Evolutionary conservation across 495 filamentous ascomycete genomes (phyloP), one percentile per base, ranked within the genome.

Genomic region (Apodospora peruviana): DNA sequence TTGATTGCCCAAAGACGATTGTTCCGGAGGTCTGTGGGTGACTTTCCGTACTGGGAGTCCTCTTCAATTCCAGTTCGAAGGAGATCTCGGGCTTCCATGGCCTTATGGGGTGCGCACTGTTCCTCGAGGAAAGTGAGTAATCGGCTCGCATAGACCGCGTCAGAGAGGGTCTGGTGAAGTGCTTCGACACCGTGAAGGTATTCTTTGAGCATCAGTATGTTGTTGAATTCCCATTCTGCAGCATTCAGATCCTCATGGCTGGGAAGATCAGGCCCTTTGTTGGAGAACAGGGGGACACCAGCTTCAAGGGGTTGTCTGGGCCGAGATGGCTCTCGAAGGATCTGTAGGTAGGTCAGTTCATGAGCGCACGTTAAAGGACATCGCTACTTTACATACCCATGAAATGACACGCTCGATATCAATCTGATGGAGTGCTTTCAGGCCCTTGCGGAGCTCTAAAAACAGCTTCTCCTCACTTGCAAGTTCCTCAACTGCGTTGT

Each of bases 1-100:
- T 91, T 93, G 32, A 98, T 81, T 44, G 93, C 93, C 68, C 95
- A 96, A 11, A 88, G 90, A 41, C 93, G 76, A 64, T 98, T 94
- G 56, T 96, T 94, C 43, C 90, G 80, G 45, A 95, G 71, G 50
- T 95, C 93, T 9, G 97, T 76, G 2, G 93, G 88, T 35, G 82
- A 80, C 42, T 78, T 88, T 53, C 88, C 83, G 58, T 86, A 95
- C 3, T 74, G 77, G 1, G 87, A 84, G 62, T 93, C 85, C 40
- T 87, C 80, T 49, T 97, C 95, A 53, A 98, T 84, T 0, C 81
- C 82, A 22, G 70, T 64, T 40, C 80, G 69, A 46, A 97, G 91
- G 2, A 88, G 56, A 7, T 73, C 62, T 44, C 84, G 70, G 3
- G 91, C 73, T 7, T 74, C 71, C 18, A 67, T 69, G 35, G 84